Base-by-base conservation (phyloP, 192 early-diverging fungal genomes). In the Lunasporangiospora selenospora region DNA sequence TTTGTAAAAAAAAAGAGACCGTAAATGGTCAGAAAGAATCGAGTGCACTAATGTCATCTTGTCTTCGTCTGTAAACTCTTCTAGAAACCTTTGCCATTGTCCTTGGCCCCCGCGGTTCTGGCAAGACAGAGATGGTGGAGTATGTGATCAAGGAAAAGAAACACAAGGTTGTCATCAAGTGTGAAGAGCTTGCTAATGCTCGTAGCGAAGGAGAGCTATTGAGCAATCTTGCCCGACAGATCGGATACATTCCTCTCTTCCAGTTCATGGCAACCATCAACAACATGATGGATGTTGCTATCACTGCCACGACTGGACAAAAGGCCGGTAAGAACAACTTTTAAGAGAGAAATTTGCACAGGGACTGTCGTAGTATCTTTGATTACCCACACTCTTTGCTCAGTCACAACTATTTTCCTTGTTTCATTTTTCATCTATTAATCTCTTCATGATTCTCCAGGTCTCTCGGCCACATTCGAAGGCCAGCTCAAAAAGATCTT, bases 211-310 rank as follows among this genome's bases (percentile, higher is more conserved):
- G 90, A 46, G 87, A 93, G 39, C 57, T 95, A 67, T 82, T 96
- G 48, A 82, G 83, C 24, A 75, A 77, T 24, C 76, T 99, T 41
- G 93, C 95, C 2, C 81, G 79, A 21, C 93, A 98, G 77, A 81
- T 98, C 21, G 92, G 93, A 4, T 97, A 93, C 81, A 92, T 91
- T 77, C 97, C 97, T 12, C 78, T 94, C 30, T 95, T 99, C 63
- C 92, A 89, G 50, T 92, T 87, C 71, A 80, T 90, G 51, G 81
- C 86, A 27, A 83, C 86, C n/a, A 78, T 90, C 29, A 90, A 86
- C 19, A 85, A 87, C 47, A 75, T 93, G 32, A 77, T 94, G 38
- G 93, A 97, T 64, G 81, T 91, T 38, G 78, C 95, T 46, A 83
- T 97, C 9, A 88, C 90, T 12, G 94, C 93, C 5, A 89, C 91